These are phyloP conservation scores for Monosporascus sp. DNA, from an alignment of 2,329 filamentous ascomycete species.

Conservation along the genomic window DNA sequence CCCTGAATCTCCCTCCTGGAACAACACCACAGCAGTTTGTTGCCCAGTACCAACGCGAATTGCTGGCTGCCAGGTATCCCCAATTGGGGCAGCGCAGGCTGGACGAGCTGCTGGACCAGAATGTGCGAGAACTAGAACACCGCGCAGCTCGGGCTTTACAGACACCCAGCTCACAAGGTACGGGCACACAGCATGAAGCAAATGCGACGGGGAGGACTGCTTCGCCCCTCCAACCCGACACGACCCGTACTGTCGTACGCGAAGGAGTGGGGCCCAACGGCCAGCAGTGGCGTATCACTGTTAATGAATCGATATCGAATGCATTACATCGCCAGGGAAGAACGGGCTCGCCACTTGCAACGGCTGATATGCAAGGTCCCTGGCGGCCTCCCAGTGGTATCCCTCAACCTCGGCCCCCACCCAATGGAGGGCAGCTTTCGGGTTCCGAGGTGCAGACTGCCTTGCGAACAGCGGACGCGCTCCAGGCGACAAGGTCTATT, in stretches of 20 bases:
- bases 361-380: slow-evolving; percentile 9
- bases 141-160: slow-evolving; percentile 35
- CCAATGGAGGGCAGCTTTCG: slow-evolving; percentile 29
- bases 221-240: slow-evolving; percentile 28
- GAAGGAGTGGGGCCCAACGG: slow-evolving; percentile 46
- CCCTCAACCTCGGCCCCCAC: slow-evolving; percentile 17
- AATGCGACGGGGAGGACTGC: slow-evolving; percentile 21
- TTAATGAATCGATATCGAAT: slow-evolving; percentile 36
- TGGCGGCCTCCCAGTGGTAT: slow-evolving; percentile 3
- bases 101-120: slow-evolving; percentile 38
- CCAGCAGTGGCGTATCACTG: slow-evolving; percentile 45
- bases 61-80: slow-evolving; percentile 30
- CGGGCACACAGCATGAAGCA: slow-evolving; percentile 19
- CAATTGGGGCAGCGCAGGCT: slow-evolving; percentile 30
- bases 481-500: slow-evolving; percentile 36
- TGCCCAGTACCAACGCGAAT: slow-evolving; percentile 11
- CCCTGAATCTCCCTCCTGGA: slow-evolving; percentile 8
- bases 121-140: slow-evolving; percentile 28
- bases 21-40: slow-evolving; percentile 14
- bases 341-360: slow-evolving; percentile 18
- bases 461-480: slow-evolving; percentile 39
- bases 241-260: slow-evolving; percentile 38
- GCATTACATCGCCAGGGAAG: slow-evolving; percentile 12
- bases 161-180: slow-evolving; percentile 19
- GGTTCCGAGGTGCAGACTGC: slow-evolving; percentile 41